Percentiles rank a stretch among this genome's conserved stretches.
Conservation (phyloP, 1,139 yeast species). For the Magnusiomyces tetraspermus region DNA sequence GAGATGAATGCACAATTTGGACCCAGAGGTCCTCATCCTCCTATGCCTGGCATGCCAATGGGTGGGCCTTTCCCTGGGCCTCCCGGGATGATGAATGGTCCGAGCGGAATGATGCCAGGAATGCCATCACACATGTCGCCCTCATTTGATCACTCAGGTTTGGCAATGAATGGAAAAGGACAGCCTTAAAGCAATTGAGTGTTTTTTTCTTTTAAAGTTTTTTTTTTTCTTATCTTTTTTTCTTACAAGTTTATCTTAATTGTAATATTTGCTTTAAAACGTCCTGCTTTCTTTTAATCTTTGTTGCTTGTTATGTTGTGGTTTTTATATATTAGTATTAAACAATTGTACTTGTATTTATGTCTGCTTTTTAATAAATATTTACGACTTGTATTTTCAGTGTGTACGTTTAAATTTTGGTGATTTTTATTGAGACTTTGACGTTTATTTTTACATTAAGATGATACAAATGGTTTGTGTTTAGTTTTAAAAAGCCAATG, state of each 20-base stretch:
- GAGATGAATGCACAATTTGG: background rate
- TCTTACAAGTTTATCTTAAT: background rate
- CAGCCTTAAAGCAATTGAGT: background rate
- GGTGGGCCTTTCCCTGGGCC: background rate
- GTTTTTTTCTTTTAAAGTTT: background rate
- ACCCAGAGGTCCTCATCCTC: background rate
- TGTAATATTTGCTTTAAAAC: no score
- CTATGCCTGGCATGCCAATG: slow-evolving; percentile 1
- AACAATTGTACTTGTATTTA: no score
- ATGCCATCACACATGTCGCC: background rate
- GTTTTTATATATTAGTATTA: no score
- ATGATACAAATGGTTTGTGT: no score
- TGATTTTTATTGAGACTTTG: no score
- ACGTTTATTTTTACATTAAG: no score
- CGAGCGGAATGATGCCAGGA: background rate
- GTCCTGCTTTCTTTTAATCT: no score
- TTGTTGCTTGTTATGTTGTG: no score
- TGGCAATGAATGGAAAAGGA: background rate
- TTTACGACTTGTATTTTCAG: no score
- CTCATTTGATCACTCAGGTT: background rate
- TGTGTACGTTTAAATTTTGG: no score
- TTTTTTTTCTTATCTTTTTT: background rate
- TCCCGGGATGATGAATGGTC: background rate
- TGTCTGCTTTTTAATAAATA: no score
- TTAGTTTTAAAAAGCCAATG: no score